Base-by-base conservation (phyloP, 371 early-diverging fungal species). In the Mortierella sp. region DNA sequence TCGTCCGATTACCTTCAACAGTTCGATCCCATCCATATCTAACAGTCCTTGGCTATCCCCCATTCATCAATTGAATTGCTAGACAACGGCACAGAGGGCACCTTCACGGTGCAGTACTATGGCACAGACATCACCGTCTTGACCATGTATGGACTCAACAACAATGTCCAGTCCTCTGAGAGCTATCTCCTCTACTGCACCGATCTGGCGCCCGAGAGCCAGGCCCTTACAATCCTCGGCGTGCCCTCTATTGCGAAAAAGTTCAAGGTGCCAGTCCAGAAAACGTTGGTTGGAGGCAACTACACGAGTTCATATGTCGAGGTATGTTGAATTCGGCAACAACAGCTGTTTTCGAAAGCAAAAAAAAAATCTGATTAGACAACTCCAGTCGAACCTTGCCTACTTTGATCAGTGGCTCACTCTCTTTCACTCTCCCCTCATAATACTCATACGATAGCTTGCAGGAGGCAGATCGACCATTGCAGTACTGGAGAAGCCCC, bases 281-380 rank as follows among this genome's bases (percentile, higher is more conserved):
- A 8, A 1, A 71, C 74, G 1, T 50, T 44, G 24, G 71, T 64
- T 19, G 61, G 26, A 14, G 74, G 71, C 34, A 76, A 24, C n/a
- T 73, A 14, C 61, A 69, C 74, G 31, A 70, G 73, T 40, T 70
- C 81, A 6, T 76, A 76, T 48, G 41, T 80, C n/a, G 81, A 80
- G 77, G 81, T 76, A 79, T 37, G 63, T 31, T 11, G 40, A 34
- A 2, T 22, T 19, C 19, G 41, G 6, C 11, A 16, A 14, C 26
- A 39, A 10, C 24, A 61, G 43, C 13, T 1, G 29, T 41, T 22
- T 48, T 31, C 40, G 47, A 47, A 47, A 16, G 0, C 47, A 47
- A 47, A 45, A 47, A 6, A 16, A 16, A 16, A 45, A n/a, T n/a
- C n/a, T n/a, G n/a, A n/a, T n/a, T n/a, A n/a, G n/a, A n/a, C n/a